phyloP scores from a whole-genome alignment of 2,329 filamentous ascomycete species.

The Xylaria hypoxylon region DNA sequence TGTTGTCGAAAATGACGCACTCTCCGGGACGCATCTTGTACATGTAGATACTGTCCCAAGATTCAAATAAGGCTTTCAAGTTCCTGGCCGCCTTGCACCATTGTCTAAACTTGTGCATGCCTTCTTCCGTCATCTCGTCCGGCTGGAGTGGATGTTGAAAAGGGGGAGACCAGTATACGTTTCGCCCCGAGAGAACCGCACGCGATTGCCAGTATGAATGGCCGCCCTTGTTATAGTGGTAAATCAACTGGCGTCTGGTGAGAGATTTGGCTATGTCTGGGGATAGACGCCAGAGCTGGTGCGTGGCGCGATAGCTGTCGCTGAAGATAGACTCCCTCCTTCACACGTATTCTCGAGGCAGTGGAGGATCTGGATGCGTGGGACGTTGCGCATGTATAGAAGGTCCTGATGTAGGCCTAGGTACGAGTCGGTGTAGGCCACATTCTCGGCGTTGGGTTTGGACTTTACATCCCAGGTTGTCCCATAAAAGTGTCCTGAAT shows the following conservation, averaged over 20 bases:
- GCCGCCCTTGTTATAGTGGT: conserved; percentile 71
- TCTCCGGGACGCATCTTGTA: conserved; percentile 82
- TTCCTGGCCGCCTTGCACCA: conserved; percentile 63
- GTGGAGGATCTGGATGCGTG: conserved; percentile 87
- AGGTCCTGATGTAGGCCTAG: conserved; percentile 95
- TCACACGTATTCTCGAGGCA: conserved; percentile 83
- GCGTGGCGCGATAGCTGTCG: conserved; percentile 75
- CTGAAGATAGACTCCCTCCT: conserved; percentile 90
- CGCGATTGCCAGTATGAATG: conserved; percentile 71
- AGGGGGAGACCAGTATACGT: conserved; percentile 79
- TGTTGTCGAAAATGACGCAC: conserved; percentile 93
- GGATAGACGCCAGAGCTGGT: conserved; percentile 49
- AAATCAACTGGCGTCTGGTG: conserved; percentile 60
- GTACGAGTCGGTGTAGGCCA: conserved; percentile 86
- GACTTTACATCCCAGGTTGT: conserved; percentile 89
- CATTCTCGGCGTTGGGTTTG: conserved; percentile 86
- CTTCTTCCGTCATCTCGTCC: neutral
- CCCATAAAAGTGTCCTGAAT: conserved; percentile 93
- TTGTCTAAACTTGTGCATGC: conserved; percentile 26
- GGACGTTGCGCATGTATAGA: conserved; percentile 83
- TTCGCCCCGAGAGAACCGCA: conserved; percentile 61
- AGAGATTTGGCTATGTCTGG: conserved; percentile 53
- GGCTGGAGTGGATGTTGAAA: conserved; percentile 71
- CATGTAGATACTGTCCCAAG: conserved; percentile 71
- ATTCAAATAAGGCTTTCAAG: conserved; percentile 72